phyloP scores from a whole-genome alignment of 257 asterid species.

The Nicotiana otophora region DNA sequence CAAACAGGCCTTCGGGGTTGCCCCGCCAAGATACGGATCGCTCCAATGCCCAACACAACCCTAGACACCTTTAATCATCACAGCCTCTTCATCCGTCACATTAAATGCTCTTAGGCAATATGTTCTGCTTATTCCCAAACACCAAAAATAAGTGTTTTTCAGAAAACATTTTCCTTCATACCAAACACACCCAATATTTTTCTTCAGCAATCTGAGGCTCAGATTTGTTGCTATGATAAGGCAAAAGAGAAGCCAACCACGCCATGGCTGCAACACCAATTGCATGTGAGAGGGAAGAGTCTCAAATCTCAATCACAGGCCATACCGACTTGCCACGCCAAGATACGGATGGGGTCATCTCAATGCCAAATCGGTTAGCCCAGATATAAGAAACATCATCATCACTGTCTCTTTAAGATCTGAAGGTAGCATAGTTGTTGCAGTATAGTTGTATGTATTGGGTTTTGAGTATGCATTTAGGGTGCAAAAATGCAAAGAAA shows the following conservation, averaged over 20 bases:
- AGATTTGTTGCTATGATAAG: constrained; percentile 1
- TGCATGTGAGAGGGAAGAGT: constrained; percentile 5
- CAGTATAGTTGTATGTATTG: neutral
- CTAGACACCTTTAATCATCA: constrained; percentile 1
- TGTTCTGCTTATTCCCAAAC: too few species aligned
- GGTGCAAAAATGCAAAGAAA: neutral
- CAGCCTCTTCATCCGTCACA: neutral
- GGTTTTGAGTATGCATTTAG: neutral
- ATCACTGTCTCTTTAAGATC: neutral
- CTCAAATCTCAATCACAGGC: neutral
- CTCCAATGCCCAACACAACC: neutral
- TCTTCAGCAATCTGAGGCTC: constrained; percentile 12
- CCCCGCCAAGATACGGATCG: constrained; percentile 13
- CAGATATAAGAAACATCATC: neutral
- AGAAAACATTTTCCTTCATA: too few species aligned
- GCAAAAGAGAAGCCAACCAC: neutral
- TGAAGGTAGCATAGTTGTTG: neutral
- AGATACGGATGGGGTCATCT: constrained; percentile 28
- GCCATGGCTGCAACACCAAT: constrained; percentile 31
- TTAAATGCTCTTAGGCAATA: neutral
- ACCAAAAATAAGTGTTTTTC: too few species aligned
- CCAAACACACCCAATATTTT: too few species aligned
- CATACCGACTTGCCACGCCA: constrained; percentile 36
- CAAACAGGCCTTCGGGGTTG: neutral
- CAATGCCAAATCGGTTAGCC: neutral